A percentile compares a stretch with the other conserved stretches of the same genome.
phyloP scores from a whole-genome alignment of 768 basidiomycete genomes.

The Tricholoma saponaceum region DNA sequence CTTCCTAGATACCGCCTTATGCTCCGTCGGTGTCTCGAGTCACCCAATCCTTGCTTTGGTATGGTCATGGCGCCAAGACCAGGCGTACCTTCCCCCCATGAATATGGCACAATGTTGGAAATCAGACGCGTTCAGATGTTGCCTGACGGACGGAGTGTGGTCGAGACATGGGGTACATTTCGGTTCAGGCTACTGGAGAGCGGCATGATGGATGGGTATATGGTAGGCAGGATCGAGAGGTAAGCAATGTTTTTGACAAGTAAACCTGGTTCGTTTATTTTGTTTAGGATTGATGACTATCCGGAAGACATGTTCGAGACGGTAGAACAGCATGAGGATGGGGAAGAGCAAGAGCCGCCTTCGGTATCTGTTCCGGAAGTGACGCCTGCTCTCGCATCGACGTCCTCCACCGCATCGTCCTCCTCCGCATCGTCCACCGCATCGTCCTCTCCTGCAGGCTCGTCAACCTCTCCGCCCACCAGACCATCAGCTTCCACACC shows the following conservation, averaged over 20 bases:
- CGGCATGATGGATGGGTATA: constrained; percentile 85
- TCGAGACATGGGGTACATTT: constrained; percentile 56
- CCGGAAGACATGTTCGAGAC: constrained; percentile 34
- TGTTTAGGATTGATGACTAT: constrained; percentile 22
- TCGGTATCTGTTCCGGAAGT: not conserved
- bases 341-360: not conserved
- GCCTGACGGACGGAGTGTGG: constrained; percentile 85
- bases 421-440: constrained; percentile 6
- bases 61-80: constrained; percentile 77
- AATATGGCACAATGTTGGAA: constrained; percentile 93
- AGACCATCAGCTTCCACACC: not conserved
- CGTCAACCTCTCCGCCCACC: not conserved
- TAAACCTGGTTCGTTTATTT: not conserved
- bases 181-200: constrained; percentile 87
- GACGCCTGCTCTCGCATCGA: not conserved
- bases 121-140: constrained; percentile 85
- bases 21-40: constrained; percentile 92
- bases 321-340: constrained; percentile 11
- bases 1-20: constrained; percentile 77
- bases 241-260: constrained; percentile 12
- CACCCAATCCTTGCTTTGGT: constrained; percentile 75
- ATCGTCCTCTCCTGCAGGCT: not conserved
- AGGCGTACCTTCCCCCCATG: constrained; percentile 35
- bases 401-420: constrained; percentile 3
- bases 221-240: constrained; percentile 77